Evolutionary conservation across 2,329 filamentous ascomycete species (phyloP), one percentile per base, ranked within the genome.

Genomic region (Penicillium sp.): DNA sequence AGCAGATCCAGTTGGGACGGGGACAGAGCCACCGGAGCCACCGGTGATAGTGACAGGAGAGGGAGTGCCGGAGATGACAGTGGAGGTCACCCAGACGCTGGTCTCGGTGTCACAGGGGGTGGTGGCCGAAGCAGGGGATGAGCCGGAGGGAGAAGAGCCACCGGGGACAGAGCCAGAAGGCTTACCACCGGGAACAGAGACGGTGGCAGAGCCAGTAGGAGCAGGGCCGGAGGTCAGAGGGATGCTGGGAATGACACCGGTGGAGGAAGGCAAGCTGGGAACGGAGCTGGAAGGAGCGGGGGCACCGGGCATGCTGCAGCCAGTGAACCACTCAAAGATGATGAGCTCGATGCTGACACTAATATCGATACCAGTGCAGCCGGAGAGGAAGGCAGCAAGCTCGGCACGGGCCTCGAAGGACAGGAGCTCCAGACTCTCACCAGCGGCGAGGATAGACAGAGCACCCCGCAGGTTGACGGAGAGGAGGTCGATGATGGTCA

Each of bases 341-440:
- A 81, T 80, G 55, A 79, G 66, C 24, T 78, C 76, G 50, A 84
- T 78, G 46, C 69, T 69, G 11, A 77, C 43, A 25, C 58, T 57
- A 43, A 63, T 56, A 20, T 62, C 47, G 30, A 63, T 51, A 39
- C 42, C 42, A 33, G 56, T 56, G 59, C 57, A 63, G 51, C 70
- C 70, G 61, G 64, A 58, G 24, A 70, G 58, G 60, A 72, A 61
- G 50, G 67, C 69, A 63, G 68, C 63, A 20, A 73, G 61, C 60
- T 73, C 63, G 45, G 70, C 59, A 55, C 67, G 63, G 51, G 68
- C 63, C 9, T 66, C 64, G 47, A 66, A 51, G 43, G 67, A 68
- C 38, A 72, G 56, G 41, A 50, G 54, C 45, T 63, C 48, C n/a
- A 73, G 48, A 55, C 65, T 64, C 61, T 71, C 60, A 25, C 70